phyloP scores from a whole-genome alignment of 148 eudicot genomes.

The Bassia scoparia region DNA sequence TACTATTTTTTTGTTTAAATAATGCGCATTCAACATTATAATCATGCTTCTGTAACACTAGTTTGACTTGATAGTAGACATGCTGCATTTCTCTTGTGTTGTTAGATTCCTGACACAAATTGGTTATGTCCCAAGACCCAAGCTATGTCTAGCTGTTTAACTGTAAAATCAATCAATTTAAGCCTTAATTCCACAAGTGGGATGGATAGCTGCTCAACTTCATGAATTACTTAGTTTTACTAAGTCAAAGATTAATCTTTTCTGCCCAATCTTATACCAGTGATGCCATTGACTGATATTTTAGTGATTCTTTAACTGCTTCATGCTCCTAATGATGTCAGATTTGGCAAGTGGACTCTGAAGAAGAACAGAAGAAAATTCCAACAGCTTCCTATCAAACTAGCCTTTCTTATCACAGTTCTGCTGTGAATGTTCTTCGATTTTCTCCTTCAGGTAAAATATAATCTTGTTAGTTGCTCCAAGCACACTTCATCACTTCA shows the following conservation, averaged over 20 bases:
- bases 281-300: constrained; percentile 6
- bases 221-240: not conserved
- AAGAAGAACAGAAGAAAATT: constrained; percentile 50
- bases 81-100: not conserved
- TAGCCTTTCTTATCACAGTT: constrained; percentile 85
- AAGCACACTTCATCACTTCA: not conserved
- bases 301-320: not conserved
- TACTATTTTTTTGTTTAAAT: not conserved
- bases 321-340: constrained; percentile 29
- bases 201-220: not conserved
- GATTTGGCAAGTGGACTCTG: constrained; percentile 72
- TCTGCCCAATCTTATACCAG: not conserved
- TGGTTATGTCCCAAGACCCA: not conserved
- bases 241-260: not conserved
- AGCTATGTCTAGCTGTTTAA: not conserved
- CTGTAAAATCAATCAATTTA: too few relatives aligned
- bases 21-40: not conserved
- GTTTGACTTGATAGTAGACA: not conserved
- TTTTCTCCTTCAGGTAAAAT: constrained; percentile 80
- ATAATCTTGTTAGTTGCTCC: not conserved
- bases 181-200: too few relatives aligned
- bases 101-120: not conserved
- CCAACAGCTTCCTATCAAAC: constrained; percentile 67
- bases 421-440: constrained; percentile 88
- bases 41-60: not conserved